These are phyloP conservation scores for Xerocomus potaroensis DNA, from an alignment of 768 basidiomycete genomes.

Conservation along the genomic window DNA sequence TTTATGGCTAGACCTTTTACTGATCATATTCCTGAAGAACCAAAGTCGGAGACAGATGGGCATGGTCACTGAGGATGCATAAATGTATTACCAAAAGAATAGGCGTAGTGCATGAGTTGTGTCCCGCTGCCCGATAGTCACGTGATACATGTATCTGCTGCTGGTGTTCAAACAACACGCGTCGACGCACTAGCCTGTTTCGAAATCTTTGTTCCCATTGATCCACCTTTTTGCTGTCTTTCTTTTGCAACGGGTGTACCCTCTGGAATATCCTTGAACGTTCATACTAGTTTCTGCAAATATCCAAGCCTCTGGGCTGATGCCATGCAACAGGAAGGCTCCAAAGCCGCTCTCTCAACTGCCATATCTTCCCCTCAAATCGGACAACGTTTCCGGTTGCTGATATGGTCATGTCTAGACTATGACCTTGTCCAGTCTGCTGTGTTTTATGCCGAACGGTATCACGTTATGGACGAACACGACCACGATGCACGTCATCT, in stretches of 20 bases:
- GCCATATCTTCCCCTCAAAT: conserved; percentile 52
- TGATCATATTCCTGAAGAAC: conserved; percentile 44
- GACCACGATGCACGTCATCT: conserved; percentile 84
- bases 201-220: conserved; percentile 17
- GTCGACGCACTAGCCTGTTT: conserved; percentile 17
- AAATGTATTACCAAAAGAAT: no score
- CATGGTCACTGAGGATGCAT: conserved; percentile 61
- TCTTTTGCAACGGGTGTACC: conserved; percentile 6
- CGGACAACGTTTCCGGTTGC: conserved; percentile 61
- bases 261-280: conserved; percentile 10
- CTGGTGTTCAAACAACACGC: conserved; percentile 10
- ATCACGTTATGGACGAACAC: conserved; percentile 62
- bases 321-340: conserved; percentile 55
- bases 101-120: no score
- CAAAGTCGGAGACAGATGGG: conserved; percentile 64
- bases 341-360: conserved; percentile 27
- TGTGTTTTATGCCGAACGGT: conserved; percentile 86
- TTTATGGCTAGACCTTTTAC: conserved; percentile 7
- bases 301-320: conserved; percentile 31
- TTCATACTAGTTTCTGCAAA: conserved; percentile 17
- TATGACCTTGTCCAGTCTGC: conserved; percentile 74
- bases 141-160: conserved; percentile 24
- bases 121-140: conserved; percentile 14
- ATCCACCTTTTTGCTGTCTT: conserved; percentile 3
- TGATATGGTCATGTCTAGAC: conserved; percentile 85